These are phyloP conservation scores for Leccinum arenicola DNA, from an alignment of 768 basidiomycete genomes.

Conservation along the genomic window DNA sequence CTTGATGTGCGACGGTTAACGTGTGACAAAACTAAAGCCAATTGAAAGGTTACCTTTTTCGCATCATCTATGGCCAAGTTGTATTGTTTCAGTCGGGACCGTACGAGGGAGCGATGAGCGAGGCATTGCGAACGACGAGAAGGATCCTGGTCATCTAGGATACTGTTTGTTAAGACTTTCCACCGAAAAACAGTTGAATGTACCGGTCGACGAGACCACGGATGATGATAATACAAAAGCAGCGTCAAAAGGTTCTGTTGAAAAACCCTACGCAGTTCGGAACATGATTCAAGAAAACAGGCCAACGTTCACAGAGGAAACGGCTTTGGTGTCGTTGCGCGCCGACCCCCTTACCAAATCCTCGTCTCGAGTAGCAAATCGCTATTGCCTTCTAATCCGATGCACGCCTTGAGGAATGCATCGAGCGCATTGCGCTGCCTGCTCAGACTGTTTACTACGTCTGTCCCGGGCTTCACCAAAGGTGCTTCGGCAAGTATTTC, in stretches of 20 bases:
- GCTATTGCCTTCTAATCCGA: conserved; percentile 78
- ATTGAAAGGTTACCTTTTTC: too few species aligned
- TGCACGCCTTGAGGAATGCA: conserved; percentile 90
- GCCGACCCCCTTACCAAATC: conserved; percentile 67
- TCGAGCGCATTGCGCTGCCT: conserved; percentile 95
- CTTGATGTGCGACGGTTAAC: too few species aligned
- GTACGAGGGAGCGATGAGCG: too few species aligned
- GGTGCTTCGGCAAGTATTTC: conserved; percentile 55
- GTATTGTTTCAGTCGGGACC: too few species aligned
- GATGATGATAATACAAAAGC: neutral
- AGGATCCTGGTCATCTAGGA: too few species aligned
- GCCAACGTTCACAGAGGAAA: neutral
- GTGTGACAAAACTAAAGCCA: too few species aligned
- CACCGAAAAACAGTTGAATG: neutral
- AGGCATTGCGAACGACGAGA: too few species aligned
- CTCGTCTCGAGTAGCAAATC: conserved; percentile 87
- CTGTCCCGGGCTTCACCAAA: conserved; percentile 90
- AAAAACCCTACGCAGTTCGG: neutral
- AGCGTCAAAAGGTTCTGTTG: neutral
- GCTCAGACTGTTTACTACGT: conserved; percentile 93
- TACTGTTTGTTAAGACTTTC: too few species aligned
- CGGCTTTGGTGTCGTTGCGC: neutral
- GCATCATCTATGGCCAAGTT: too few species aligned
- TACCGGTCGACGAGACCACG: neutral
- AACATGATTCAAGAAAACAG: neutral